Evolutionary conservation across 1,284 basidiomycete genomes (phyloP).

Genomic region (Pseudozyma pruni): DNA sequence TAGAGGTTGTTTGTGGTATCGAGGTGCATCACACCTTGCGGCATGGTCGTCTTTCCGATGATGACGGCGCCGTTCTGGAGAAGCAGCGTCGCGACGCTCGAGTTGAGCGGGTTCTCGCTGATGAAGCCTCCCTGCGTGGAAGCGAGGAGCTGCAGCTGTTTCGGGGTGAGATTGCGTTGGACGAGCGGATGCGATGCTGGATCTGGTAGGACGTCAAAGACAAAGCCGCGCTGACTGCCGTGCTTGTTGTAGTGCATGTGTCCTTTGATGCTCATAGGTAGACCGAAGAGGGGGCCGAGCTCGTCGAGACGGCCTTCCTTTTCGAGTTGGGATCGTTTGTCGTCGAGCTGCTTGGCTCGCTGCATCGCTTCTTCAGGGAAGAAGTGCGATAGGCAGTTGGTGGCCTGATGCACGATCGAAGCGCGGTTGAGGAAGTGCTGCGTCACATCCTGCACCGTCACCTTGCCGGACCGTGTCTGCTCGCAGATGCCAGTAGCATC

Average conservation of each 20-base stretch:
- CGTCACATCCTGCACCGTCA: conserved; percentile 14
- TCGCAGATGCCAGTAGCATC: conserved; percentile 33
- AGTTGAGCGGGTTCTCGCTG: conserved; percentile 17
- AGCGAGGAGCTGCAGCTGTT: conserved; percentile 15
- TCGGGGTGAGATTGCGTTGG: conserved; percentile 10
- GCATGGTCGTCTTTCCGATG: conserved; percentile 55
- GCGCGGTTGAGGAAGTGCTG: conserved; percentile 31
- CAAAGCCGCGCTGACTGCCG: conserved; percentile 51
- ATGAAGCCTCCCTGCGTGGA: conserved; percentile 32
- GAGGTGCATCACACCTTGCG: conserved; percentile 57
- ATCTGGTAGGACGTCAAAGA: conserved; percentile 47
- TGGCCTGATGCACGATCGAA: conserved; percentile 46
- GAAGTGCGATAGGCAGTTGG: conserved; percentile 47
- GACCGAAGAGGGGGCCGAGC: conserved; percentile 38
- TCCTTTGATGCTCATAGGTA: conserved; percentile 55
- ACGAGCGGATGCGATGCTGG: conserved; percentile 24
- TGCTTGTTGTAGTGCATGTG: conserved; percentile 33
- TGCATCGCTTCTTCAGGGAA: conserved; percentile 22
- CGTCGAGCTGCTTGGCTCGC: conserved; percentile 31
- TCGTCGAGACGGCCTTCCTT: conserved; percentile 16
- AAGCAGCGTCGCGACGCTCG: conserved; percentile 27
- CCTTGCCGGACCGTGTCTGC: conserved; percentile 22
- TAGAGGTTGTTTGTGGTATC: conserved; percentile 50
- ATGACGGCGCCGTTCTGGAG: conserved; percentile 44
- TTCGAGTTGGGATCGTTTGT: conserved; percentile 12